Percentiles rank a stretch among this genome's conserved stretches.
Conservation (phyloP, 371 early-diverging fungal species). For the Actinomucor elegans region DNA sequence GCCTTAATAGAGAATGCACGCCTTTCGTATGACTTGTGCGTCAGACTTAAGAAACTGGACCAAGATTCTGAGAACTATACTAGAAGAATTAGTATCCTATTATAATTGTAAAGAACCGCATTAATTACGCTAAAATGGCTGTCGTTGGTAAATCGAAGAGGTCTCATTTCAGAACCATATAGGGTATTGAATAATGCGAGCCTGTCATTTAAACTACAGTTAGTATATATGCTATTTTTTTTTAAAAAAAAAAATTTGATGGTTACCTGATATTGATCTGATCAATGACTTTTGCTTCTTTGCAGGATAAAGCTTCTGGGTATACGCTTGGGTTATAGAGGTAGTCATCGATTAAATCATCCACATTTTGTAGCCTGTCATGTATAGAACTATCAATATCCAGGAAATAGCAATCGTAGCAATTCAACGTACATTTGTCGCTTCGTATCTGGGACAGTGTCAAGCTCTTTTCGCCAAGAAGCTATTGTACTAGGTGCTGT, state of each 20-base stretch:
- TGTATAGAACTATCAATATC: too few relatives aligned
- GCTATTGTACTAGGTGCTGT: background rate
- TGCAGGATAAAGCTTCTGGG: background rate
- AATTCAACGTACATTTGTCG: too few relatives aligned
- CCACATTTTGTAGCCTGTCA: background rate
- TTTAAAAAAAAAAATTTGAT: too few relatives aligned
- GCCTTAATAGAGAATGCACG: background rate
- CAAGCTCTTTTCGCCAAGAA: constrained; percentile 4
- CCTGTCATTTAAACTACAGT: too few relatives aligned
- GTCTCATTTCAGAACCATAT: background rate
- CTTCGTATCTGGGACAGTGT: too few relatives aligned
- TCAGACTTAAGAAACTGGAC: background rate
- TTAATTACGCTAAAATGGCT: background rate
- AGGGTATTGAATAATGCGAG: constrained; percentile 1
- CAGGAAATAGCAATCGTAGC: too few relatives aligned
- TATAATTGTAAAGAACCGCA: background rate
- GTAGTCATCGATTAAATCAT: constrained; percentile 5
- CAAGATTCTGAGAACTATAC: constrained; percentile 5
- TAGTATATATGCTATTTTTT: too few relatives aligned
- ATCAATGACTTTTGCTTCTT: background rate
- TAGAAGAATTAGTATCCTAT: background rate
- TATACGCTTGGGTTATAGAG: background rate
- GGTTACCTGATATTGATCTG: background rate
- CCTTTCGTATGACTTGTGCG: background rate
- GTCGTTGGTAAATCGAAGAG: background rate